Base-by-base conservation (phyloP, 192 early-diverging fungal genomes). In the Coemansia sp. region DNA sequence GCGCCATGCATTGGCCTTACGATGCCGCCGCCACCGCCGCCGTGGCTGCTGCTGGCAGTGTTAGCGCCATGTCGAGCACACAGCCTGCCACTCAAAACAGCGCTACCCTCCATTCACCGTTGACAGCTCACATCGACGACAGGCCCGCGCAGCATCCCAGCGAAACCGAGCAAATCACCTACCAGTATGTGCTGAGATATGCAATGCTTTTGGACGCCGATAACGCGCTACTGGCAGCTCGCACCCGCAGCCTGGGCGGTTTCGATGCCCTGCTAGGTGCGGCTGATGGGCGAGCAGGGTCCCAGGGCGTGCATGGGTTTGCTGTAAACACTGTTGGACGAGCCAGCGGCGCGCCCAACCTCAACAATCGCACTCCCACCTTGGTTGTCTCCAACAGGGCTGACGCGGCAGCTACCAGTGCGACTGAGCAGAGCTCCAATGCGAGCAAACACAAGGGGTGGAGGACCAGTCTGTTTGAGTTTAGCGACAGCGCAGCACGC, bases 141-240 rank as follows among this genome's bases (percentile, higher is more conserved):
- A 34, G 17, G 26, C 27, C n/a, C 1, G 39, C 14, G 18, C 41
- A 27, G 3, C 33, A 44, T 32, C 48, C 41, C 8, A 39, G 22
- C 52, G 72, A 67, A 12, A 56, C 44, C 15, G 68, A 67, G 22
- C 52, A 56, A 14, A 73, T 72, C 29, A 66, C 79, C 3, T 81
- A 81, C 60, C 79, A 81, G 53, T 81, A 81, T 44, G 79, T 74
- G 24, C 69, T 81, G n/a, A 62, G 79, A 12, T 76, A 76, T 34
- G 79, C 79, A 33, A 69, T 81, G 38, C 50, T 81, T 26, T 48
- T 81, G 39, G 79, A 81, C 33, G 69, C 69, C 8, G 79, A 81
- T 33, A 81, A 53, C 27, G 66, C 59, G 26, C 68, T 72, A 56
- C 65, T 76, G 8, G 68, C 65, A 1, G 72, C 73, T 17, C 78